These are phyloP conservation scores for Trypanosoma lewisi DNA, from an alignment of 208 protist species.

Conservation along the genomic window DNA sequence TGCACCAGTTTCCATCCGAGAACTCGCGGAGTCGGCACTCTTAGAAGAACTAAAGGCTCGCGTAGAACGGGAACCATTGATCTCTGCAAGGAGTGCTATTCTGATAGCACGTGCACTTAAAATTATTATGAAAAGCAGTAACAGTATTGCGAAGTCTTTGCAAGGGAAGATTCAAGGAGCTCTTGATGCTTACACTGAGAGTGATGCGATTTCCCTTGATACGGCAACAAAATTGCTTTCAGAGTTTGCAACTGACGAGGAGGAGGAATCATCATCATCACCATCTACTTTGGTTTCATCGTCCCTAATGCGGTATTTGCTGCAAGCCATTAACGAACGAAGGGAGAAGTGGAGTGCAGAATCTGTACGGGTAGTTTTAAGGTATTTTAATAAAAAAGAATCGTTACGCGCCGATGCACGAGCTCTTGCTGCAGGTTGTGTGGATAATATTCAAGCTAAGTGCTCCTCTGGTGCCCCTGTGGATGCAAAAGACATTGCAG, in stretches of 20 bases:
- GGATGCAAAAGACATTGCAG: slow-evolving; percentile 26
- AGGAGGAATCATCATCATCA: no score
- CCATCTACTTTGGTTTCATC: not conserved
- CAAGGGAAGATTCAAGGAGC: not conserved
- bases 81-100: slow-evolving; percentile 18
- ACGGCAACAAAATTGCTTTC: slow-evolving; percentile 19
- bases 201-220: slow-evolving; percentile 18
- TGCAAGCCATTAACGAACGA: slow-evolving; percentile 22
- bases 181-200: slow-evolving; percentile 14
- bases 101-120: slow-evolving; percentile 12
- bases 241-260: slow-evolving; percentile 15
- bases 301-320: slow-evolving; percentile 17
- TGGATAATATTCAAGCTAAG: slow-evolving; percentile 24
- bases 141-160: not conserved
- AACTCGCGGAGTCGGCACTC: not conserved
- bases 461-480: slow-evolving; percentile 12
- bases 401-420: slow-evolving; percentile 20
- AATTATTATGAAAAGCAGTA: slow-evolving; percentile 3
- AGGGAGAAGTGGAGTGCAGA: slow-evolving; percentile 27
- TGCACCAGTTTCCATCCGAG: slow-evolving; percentile 13
- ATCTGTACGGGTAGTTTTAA: slow-evolving; percentile 20
- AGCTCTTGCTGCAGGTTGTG: slow-evolving; percentile 16
- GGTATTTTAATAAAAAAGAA: slow-evolving; percentile 18
- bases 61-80: slow-evolving; percentile 13
- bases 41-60: slow-evolving; percentile 18